phyloP scores from a whole-genome alignment of 768 basidiomycete genomes.

The Crucibulum laeve region DNA sequence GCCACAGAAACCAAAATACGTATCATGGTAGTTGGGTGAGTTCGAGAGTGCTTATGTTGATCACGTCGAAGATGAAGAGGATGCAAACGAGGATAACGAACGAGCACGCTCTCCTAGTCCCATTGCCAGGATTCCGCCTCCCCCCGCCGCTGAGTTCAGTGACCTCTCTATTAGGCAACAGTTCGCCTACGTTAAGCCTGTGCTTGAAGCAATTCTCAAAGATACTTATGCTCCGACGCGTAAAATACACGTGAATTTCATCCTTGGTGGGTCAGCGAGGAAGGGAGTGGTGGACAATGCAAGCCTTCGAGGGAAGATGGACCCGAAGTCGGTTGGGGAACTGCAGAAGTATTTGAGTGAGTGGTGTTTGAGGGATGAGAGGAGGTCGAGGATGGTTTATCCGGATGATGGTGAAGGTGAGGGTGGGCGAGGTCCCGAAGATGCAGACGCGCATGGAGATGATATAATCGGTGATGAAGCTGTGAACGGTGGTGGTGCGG shows the following conservation, averaged over 20 bases:
- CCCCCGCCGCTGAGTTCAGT: conserved; percentile 36
- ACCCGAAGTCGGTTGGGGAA: conserved; percentile 29
- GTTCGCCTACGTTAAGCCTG: conserved; percentile 61
- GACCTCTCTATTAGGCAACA: conserved; percentile 51
- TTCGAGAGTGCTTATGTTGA: conserved; percentile 45
- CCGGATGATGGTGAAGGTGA: conserved; percentile 9
- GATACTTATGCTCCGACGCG: conserved; percentile 51
- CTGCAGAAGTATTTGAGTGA: conserved; percentile 29
- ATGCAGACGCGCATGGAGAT: neutral
- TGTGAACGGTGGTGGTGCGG: no score
- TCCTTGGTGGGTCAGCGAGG: conserved; percentile 53
- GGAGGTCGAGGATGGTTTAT: neutral
- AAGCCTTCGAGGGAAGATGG: conserved; percentile 35
- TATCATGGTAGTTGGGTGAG: conserved; percentile 48
- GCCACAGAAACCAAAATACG: neutral
- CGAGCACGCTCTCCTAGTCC: conserved; percentile 33
- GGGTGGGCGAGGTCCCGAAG: neutral
- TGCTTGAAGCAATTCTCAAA: conserved; percentile 56
- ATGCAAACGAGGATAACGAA: conserved; percentile 19
- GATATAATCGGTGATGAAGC: conserved; percentile 3
- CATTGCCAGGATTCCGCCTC: conserved; percentile 35
- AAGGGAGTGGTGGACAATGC: conserved; percentile 30
- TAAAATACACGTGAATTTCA: conserved; percentile 46
- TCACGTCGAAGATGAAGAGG: conserved; percentile 33
- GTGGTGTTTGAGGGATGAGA: conserved; percentile 38